Conservation (phyloP, 257 asterid species). For the Salvia splendens region DNA sequence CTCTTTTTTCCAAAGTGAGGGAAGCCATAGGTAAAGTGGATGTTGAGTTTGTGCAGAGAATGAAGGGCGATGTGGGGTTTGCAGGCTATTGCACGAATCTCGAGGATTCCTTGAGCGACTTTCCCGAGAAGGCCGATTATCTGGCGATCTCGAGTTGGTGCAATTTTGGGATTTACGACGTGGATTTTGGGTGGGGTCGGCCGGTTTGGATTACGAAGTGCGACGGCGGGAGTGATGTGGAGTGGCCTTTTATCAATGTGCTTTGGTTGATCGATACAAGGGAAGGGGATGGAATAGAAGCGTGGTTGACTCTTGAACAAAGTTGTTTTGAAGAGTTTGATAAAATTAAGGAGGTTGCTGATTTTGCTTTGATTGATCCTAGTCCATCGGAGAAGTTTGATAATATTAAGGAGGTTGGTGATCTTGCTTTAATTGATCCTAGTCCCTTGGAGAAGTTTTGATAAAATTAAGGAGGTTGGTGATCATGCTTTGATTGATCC, state of each 20-base stretch:
- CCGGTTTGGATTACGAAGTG: conserved; percentile 45
- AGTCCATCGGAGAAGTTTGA: too few species aligned
- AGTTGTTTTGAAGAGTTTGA: conserved; percentile 30
- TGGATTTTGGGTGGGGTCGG: conserved; percentile 50
- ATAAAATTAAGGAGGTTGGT: conserved; percentile 32
- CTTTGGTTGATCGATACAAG: conserved; percentile 46
- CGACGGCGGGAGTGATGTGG: conserved; percentile 39
- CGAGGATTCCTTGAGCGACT: conserved; percentile 32
- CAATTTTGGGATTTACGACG: conserved; percentile 42
- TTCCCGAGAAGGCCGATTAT: conserved; percentile 35
- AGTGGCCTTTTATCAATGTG: conserved; percentile 43
- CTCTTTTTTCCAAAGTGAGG: conserved; percentile 35
- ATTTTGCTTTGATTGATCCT: too few species aligned
- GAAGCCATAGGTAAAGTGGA: conserved; percentile 34
- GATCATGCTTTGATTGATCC: conserved; percentile 41
- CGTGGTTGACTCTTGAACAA: conserved; percentile 46
- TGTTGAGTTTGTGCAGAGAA: conserved; percentile 36
- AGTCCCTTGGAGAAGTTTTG: too few species aligned
- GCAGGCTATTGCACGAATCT: conserved; percentile 41
- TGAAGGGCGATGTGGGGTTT: conserved; percentile 42
- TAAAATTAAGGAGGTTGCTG: neutral
- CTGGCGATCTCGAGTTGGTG: conserved; percentile 54
- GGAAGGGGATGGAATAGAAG: conserved; percentile 46
- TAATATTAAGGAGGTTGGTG: too few species aligned
- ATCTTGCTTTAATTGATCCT: too few species aligned